Evolutionary conservation across 2,329 filamentous ascomycete species (phyloP).

Genomic region (Scedosporium boydii): DNA sequence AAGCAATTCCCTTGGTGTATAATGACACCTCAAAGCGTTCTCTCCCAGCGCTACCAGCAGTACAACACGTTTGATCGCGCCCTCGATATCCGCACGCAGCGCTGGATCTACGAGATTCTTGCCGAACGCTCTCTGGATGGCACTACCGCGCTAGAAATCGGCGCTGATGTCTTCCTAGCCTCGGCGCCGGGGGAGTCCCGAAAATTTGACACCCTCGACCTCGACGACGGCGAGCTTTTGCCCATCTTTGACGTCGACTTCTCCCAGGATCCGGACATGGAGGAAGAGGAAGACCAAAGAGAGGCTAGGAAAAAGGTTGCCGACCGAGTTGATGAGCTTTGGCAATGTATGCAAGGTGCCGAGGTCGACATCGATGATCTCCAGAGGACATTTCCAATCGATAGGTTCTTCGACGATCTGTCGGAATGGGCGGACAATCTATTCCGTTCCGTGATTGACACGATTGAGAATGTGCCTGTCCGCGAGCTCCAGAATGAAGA

Average conservation of each 20-base stretch:
- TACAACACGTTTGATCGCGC: constrained; percentile 13
- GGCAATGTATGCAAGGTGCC: constrained; percentile 3
- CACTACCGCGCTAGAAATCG: constrained; percentile 14
- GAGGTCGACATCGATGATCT: constrained; percentile 6
- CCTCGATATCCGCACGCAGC: constrained; percentile 27
- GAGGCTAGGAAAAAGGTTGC: constrained; percentile 5
- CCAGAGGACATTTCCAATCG: constrained; percentile 5
- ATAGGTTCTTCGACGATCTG: constrained; percentile 8
- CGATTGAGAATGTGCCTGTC: neutral
- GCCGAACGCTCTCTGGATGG: constrained; percentile 7
- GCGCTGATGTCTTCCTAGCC: constrained; percentile 20
- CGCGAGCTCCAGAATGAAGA: neutral
- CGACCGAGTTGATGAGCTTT: constrained; percentile 6
- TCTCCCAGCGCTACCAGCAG: constrained; percentile 12
- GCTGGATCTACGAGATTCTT: constrained; percentile 19
- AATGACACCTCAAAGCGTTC: constrained; percentile 10
- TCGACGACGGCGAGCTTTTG: constrained; percentile 7
- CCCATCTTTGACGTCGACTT: constrained; percentile 8
- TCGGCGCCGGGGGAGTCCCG: constrained; percentile 16
- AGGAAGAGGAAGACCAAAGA: constrained; percentile 6
- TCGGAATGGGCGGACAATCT: constrained; percentile 8
- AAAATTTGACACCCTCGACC: constrained; percentile 12
- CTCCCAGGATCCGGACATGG: constrained; percentile 3
- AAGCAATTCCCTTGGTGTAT: constrained; percentile 20
- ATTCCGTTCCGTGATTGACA: constrained; percentile 5